Evolutionary conservation across 139 green algal species (phyloP).

Genomic region (Trebouxia sp.): DNA sequence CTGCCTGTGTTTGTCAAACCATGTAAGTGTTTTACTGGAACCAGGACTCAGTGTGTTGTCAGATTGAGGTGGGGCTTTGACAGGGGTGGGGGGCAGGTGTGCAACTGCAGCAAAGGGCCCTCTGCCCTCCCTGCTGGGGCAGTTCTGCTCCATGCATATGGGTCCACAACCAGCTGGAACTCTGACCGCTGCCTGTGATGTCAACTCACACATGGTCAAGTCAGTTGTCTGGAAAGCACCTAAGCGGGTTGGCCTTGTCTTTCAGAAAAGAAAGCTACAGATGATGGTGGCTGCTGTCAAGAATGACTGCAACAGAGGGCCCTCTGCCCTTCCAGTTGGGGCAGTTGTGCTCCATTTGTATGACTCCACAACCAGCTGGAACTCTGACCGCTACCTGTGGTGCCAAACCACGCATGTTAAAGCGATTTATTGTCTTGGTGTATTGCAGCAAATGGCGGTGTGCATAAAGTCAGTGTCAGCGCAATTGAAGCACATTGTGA

Average conservation of each 20-base stretch:
- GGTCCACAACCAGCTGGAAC: background rate
- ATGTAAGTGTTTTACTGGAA: no score
- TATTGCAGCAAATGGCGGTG: background rate
- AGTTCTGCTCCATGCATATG: conserved; percentile 9
- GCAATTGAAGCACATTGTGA: no score
- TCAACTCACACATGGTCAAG: no score
- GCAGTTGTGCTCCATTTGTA: conserved; percentile 7
- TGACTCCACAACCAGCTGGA: conserved; percentile 11
- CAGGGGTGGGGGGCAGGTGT: background rate
- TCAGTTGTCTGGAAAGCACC: no score
- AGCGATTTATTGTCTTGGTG: no score
- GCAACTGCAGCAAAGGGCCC: conserved; percentile 13
- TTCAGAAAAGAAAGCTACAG: no score
- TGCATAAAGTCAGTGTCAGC: no score
- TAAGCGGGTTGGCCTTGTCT: no score
- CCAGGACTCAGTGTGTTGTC: no score
- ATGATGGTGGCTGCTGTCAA: background rate
- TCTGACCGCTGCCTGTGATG: background rate
- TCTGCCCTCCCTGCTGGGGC: background rate
- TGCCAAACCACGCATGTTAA: no score
- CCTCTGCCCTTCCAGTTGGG: background rate
- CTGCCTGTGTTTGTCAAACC: background rate
- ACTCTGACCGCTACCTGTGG: background rate
- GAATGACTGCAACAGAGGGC: background rate
- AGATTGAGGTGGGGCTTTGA: background rate